Conservation (phyloP, 129 eudicot species). For the Logfia minima region DNA sequence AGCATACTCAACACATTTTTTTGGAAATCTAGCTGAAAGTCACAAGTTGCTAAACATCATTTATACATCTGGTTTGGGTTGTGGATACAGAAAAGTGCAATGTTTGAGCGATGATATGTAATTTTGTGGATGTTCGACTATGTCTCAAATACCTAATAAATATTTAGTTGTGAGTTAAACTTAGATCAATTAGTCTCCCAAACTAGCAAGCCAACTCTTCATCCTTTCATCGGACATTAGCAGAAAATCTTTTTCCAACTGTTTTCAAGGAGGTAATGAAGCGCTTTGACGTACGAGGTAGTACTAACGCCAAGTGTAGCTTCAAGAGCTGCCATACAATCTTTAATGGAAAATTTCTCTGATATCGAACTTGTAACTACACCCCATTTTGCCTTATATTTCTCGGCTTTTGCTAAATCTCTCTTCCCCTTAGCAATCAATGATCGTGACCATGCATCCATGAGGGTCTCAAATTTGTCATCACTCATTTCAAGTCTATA, state of each 20-base stretch:
- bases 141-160: background rate
- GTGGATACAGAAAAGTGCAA: no score
- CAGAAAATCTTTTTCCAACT: background rate
- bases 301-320: constrained; percentile 4
- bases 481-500: background rate
- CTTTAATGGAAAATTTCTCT: background rate
- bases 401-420: background rate
- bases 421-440: background rate
- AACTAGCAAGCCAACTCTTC: constrained; percentile 7
- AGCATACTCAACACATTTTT: no score
- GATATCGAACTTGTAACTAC: background rate
- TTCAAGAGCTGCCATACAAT: background rate
- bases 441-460: background rate
- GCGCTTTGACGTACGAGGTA: constrained; percentile 1
- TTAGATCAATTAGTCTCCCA: background rate
- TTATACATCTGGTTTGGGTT: no score
- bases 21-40: no score
- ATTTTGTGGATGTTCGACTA: background rate
- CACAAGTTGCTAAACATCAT: no score
- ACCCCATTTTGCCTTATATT: background rate
- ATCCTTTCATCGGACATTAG: constrained; percentile 8
- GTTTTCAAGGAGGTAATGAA: background rate
- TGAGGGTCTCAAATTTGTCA: background rate
- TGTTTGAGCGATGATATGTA: background rate
- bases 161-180: background rate